Evolutionary conservation across 2,329 filamentous ascomycete genomes (phyloP).

Genomic region (Penicillium sp.): DNA sequence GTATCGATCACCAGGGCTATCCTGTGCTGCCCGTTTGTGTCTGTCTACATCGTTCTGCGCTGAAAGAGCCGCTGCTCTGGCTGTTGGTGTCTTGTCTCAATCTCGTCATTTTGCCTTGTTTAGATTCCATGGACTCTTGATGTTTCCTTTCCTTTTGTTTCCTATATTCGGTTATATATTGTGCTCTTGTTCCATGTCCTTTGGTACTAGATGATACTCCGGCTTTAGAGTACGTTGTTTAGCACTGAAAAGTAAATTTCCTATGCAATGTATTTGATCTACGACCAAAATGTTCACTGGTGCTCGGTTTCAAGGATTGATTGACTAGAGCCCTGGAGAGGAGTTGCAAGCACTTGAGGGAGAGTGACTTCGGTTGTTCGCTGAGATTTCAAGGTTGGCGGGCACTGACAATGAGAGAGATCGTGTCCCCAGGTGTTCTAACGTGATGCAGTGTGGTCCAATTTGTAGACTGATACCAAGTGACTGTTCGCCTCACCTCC

Average conservation of each 20-base stretch:
- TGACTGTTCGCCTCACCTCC: too few relatives aligned
- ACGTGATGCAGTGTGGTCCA: too few relatives aligned
- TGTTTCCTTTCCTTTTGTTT: constrained; percentile 2
- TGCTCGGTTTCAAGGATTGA: background rate
- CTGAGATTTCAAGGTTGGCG: background rate
- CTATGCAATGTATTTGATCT: background rate
- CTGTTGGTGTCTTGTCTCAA: constrained; percentile 9
- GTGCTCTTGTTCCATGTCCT: background rate
- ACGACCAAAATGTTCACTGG: background rate
- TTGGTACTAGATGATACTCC: background rate
- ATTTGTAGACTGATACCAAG: too few relatives aligned
- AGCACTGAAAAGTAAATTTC: constrained; percentile 1
- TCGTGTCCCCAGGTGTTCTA: background rate
- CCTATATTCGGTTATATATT: constrained; percentile 1
- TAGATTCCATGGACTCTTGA: constrained; percentile 10
- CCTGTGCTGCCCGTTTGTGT: constrained; percentile 12
- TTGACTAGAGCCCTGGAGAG: background rate
- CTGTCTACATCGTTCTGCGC: background rate
- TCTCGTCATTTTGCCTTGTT: constrained; percentile 1
- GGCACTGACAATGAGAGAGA: too few relatives aligned
- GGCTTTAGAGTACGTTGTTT: background rate
- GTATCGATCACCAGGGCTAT: constrained; percentile 8
- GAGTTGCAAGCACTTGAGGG: background rate
- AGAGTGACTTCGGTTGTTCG: background rate
- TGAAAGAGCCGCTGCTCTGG: background rate